These are phyloP conservation scores for Apiotrichum laibachii DNA, from an alignment of 1,284 basidiomycete species.

Conservation along the genomic window DNA sequence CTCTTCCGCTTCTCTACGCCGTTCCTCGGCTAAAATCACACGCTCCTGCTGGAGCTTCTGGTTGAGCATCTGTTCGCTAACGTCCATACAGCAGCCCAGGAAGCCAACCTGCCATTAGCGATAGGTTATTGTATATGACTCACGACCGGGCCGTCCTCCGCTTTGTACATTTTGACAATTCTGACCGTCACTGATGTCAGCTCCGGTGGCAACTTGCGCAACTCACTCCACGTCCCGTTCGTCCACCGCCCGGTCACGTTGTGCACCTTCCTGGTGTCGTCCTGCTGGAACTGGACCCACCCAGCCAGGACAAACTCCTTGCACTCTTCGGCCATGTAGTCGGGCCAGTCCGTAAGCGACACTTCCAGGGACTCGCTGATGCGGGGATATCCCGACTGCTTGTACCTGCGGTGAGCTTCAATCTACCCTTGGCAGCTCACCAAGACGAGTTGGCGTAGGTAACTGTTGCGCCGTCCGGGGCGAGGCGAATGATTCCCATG, in stretches of 20 bases:
- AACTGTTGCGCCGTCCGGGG: constrained; percentile 25
- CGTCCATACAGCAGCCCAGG: constrained; percentile 24
- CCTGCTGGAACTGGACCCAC: constrained; percentile 18
- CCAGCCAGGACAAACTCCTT: constrained; percentile 15
- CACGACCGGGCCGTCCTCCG: neutral
- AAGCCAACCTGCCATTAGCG: constrained; percentile 21
- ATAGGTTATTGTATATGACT: neutral
- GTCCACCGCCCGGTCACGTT: constrained; percentile 8
- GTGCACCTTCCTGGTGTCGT: neutral
- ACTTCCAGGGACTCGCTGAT: neutral
- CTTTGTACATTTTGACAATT: constrained; percentile 13
- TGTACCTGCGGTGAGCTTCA: constrained; percentile 10
- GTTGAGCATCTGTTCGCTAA: constrained; percentile 42
- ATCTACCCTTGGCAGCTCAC: constrained; percentile 1
- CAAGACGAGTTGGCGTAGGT: constrained; percentile 35
- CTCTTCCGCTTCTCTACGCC: constrained; percentile 43
- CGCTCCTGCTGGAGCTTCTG: constrained; percentile 40
- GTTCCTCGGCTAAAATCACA: constrained; percentile 37
- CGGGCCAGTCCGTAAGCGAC: constrained; percentile 19
- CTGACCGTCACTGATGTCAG: constrained; percentile 8
- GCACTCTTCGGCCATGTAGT: constrained; percentile 17
- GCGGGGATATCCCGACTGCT: constrained; percentile 24
- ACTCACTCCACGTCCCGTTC: constrained; percentile 7
- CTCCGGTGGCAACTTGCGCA: neutral
- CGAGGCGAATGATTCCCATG: constrained; percentile 40